phyloP scores from a whole-genome alignment of 2,329 filamentous ascomycete species.

The Rutstroemia sp. region DNA sequence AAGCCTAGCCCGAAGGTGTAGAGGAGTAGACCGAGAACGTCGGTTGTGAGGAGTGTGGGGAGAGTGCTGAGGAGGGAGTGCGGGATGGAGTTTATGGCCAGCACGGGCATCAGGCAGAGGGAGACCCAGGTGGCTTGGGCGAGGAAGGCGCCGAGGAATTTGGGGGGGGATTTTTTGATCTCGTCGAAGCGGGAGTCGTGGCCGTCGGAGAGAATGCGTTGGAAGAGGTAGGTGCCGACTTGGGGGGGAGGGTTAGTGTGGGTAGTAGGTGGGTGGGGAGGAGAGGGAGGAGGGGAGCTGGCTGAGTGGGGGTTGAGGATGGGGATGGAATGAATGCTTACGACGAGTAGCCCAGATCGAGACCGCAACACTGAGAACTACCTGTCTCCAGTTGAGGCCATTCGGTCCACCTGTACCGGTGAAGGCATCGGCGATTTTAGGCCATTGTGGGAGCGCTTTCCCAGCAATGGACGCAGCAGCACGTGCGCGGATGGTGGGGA shows the following conservation, averaged over 20 bases:
- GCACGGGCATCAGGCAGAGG: conserved; percentile 57
- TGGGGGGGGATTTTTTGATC: conserved; percentile 43
- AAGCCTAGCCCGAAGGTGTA: conserved; percentile 53
- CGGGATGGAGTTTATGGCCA: conserved; percentile 56
- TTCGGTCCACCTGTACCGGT: conserved; percentile 32
- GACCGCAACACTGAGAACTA: conserved; percentile 46
- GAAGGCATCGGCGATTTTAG: conserved; percentile 40
- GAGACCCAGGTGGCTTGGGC: conserved; percentile 63
- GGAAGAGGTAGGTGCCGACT: conserved; percentile 61
- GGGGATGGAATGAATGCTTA: conserved; percentile 31
- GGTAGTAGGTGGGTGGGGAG: no score
- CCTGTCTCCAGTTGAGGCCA: conserved; percentile 55
- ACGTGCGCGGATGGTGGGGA: conserved; percentile 50
- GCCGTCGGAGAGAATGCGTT: conserved; percentile 50
- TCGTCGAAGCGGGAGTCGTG: conserved; percentile 51
- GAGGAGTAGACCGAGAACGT: conserved; percentile 49
- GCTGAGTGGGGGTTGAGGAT: not conserved
- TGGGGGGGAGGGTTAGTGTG: no score
- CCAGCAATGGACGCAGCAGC: conserved; percentile 38
- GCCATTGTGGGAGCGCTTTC: conserved; percentile 35
- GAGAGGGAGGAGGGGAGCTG: not conserved
- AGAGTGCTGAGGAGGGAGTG: conserved; percentile 42
- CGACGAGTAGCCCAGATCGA: conserved; percentile 54
- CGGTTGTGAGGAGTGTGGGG: conserved; percentile 41
- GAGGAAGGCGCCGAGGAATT: conserved; percentile 47